These are phyloP conservation scores for Neurospora sp. DNA, from an alignment of 495 filamentous ascomycete species.

Conservation along the genomic window DNA sequence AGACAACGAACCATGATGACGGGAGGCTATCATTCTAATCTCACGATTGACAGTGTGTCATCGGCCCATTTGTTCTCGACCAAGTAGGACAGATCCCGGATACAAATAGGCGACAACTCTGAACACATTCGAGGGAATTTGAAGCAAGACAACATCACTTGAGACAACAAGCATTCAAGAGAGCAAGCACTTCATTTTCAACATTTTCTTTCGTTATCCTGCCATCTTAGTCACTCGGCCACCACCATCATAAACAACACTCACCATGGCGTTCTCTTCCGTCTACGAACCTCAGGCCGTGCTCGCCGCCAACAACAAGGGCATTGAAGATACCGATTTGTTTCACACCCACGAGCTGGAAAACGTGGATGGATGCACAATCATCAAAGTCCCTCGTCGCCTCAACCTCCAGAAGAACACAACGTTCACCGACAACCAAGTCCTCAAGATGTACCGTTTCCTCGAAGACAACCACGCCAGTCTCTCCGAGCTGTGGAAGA, in stretches of 20 bases:
- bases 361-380: neutral
- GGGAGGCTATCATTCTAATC: neutral
- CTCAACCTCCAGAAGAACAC: neutral
- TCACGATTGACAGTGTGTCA: neutral
- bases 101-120: neutral
- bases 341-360: neutral
- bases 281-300: neutral
- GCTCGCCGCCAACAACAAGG: neutral
- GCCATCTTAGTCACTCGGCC: neutral
- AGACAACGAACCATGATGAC: neutral
- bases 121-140: neutral
- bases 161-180: neutral
- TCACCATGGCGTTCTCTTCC: neutral
- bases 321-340: neutral
- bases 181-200: neutral
- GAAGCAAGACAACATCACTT: neutral
- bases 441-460: neutral
- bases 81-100: neutral
- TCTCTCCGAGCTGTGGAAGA: neutral
- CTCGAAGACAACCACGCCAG: neutral
- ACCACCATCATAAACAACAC: neutral
- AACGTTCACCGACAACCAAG: neutral
- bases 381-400: neutral
- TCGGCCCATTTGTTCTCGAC: neutral
- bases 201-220: neutral